Conservation (phyloP, 805 yeast species). For the Pichia occidentalis region DNA sequence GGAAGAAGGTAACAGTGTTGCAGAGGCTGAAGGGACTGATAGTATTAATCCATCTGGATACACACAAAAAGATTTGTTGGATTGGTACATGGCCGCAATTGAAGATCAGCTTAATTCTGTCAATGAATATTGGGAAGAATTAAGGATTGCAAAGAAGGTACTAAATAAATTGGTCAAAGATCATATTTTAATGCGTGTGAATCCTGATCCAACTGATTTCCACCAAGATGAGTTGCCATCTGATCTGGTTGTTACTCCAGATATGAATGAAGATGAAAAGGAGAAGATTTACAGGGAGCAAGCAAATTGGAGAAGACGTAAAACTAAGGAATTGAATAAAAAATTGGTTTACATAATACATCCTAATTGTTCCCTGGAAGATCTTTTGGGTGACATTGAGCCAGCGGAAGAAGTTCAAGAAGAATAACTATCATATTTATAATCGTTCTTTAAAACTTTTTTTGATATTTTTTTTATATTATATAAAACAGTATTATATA, state of each 20-base stretch:
- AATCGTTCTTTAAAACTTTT: neutral
- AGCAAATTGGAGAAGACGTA: constrained; percentile 16
- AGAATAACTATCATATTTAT: constrained; percentile 1
- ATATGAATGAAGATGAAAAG: constrained; percentile 19
- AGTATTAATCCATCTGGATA: constrained; percentile 47
- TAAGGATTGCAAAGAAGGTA: constrained; percentile 69
- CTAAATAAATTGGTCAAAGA: constrained; percentile 79
- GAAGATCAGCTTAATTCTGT: constrained; percentile 68
- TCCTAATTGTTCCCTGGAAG: constrained; percentile 80
- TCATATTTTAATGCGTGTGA: constrained; percentile 68
- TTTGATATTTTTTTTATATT: neutral
- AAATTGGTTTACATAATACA: constrained; percentile 50
- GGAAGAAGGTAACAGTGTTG: constrained; percentile 44
- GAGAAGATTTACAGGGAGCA: constrained; percentile 18
- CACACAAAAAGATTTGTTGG: constrained; percentile 61
- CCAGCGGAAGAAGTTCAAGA: constrained; percentile 15
- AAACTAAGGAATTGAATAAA: constrained; percentile 22
- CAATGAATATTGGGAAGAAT: constrained; percentile 62
- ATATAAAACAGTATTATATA: neutral
- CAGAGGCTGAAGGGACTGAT: constrained; percentile 33
- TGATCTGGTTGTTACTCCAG: constrained; percentile 19
- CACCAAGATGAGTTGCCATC: constrained; percentile 37
- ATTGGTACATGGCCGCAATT: constrained; percentile 71
- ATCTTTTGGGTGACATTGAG: constrained; percentile 41
- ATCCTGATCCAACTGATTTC: constrained; percentile 26